Evolutionary conservation across 805 yeast species (phyloP).

Genomic region (Saitoella complicata): DNA sequence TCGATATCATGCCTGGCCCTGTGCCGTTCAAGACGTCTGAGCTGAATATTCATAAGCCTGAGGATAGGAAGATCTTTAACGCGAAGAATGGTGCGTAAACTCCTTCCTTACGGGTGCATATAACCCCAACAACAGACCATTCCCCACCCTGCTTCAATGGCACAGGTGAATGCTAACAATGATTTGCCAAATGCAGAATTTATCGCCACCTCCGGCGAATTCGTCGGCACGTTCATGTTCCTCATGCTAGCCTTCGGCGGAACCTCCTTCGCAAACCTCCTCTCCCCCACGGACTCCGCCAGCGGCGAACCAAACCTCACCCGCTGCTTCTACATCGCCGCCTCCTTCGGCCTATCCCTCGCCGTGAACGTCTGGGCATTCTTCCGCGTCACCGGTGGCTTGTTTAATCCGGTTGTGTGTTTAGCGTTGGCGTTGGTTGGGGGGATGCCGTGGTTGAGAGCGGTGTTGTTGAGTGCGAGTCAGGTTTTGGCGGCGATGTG

Average conservation of each 20-base stretch:
- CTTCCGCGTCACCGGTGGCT: constrained; percentile 73
- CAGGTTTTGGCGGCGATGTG: constrained; percentile 79
- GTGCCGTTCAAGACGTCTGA: no score
- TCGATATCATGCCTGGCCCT: no score
- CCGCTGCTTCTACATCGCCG: constrained; percentile 47
- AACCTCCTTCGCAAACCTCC: constrained; percentile 58
- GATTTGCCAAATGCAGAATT: no score
- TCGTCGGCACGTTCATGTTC: constrained; percentile 73
- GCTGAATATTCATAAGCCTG: no score
- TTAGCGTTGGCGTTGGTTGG: constrained; percentile 53
- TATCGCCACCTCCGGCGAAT: constrained; percentile 63
- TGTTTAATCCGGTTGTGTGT: constrained; percentile 79
- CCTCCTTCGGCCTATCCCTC: constrained; percentile 78
- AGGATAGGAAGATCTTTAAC: no score
- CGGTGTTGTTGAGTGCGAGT: constrained; percentile 42
- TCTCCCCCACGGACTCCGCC: constrained; percentile 50
- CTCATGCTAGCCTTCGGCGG: constrained; percentile 67
- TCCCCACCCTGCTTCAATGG: no score
- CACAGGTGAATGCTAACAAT: no score
- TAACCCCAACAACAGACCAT: no score
- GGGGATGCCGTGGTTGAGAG: constrained; percentile 60
- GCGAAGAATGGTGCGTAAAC: no score
- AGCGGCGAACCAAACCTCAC: constrained; percentile 36
- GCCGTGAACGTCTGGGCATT: constrained; percentile 55
- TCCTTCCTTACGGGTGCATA: no score